Evolutionary conservation across 1,284 basidiomycete genomes (phyloP).

Genomic region (Austroboletus novae-zelandiae): DNA sequence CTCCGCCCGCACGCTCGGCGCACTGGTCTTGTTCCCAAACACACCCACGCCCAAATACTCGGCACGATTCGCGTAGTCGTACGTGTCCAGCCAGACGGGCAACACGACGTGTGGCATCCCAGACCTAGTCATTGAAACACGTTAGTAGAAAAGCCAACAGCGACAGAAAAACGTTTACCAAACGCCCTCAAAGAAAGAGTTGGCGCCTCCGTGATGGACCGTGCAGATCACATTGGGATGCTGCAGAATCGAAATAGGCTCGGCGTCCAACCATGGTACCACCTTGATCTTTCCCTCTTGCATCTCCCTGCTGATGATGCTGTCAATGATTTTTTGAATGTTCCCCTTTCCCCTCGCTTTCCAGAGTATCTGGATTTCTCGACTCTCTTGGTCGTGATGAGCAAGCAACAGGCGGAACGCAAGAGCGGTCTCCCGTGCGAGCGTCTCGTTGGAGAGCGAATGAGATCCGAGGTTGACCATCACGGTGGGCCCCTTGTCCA

Average conservation of each 20-base stretch:
- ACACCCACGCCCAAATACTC: constrained; percentile 17
- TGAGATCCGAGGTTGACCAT: background rate
- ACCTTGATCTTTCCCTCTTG: background rate
- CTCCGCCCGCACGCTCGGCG: constrained; percentile 9
- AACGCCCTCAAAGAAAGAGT: background rate
- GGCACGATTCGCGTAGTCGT: constrained; percentile 6
- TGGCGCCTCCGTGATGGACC: background rate
- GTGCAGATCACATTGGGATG: background rate
- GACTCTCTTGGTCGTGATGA: background rate
- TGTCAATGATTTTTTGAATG: background rate
- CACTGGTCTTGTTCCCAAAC: constrained; percentile 3
- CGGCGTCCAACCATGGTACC: background rate
- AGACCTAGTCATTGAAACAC: background rate
- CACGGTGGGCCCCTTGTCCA: background rate
- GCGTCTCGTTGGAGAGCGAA: background rate
- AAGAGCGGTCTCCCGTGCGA: background rate
- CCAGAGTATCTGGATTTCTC: background rate
- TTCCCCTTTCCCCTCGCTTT: background rate
- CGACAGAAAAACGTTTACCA: background rate
- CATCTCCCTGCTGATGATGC: background rate
- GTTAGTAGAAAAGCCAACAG: no score
- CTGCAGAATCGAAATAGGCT: background rate
- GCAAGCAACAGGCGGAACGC: background rate
- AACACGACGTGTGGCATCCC: constrained; percentile 12
- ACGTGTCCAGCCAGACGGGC: constrained; percentile 18